A percentile compares a stretch with the other conserved stretches of the same genome.
These are phyloP conservation scores for Leccinum angustisporum DNA, from an alignment of 1,284 basidiomycete genomes.

Conservation along the genomic window DNA sequence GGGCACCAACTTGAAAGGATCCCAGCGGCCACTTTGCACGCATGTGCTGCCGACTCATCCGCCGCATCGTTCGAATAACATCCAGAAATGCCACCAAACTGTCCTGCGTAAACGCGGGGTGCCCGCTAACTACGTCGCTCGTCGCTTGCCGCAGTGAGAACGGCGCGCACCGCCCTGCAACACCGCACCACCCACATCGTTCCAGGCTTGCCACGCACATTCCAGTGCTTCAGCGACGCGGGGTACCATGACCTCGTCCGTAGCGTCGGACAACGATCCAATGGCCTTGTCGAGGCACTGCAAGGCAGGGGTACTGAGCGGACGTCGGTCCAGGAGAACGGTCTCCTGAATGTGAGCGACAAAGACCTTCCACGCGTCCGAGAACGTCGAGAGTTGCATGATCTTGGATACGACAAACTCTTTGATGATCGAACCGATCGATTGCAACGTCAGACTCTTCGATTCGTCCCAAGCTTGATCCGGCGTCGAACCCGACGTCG, in stretches of 20 bases:
- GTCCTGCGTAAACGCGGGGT: slow-evolving; percentile 78
- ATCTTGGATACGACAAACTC: slow-evolving; percentile 78
- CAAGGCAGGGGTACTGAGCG: slow-evolving; percentile 76
- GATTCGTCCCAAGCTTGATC: slow-evolving; percentile 81
- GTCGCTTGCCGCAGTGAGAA: slow-evolving; percentile 15
- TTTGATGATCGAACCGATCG: slow-evolving; percentile 80
- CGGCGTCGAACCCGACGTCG: slow-evolving; percentile 18
- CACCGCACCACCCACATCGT: slow-evolving; percentile 62
- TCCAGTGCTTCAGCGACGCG: slow-evolving; percentile 55
- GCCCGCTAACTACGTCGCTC: slow-evolving; percentile 26
- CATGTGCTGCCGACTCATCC: slow-evolving; percentile 46
- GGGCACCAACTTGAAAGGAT: no score
- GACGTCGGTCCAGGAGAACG: slow-evolving; percentile 66
- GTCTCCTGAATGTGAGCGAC: slow-evolving; percentile 67
- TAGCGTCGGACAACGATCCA: slow-evolving; percentile 46
- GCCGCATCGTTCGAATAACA: slow-evolving; percentile 62
- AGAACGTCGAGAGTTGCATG: slow-evolving; percentile 68
- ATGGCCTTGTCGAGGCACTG: slow-evolving; percentile 81
- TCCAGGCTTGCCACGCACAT: slow-evolving; percentile 71
- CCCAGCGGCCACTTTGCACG: slow-evolving; percentile 62
- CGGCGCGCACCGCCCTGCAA: slow-evolving; percentile 29
- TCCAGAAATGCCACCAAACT: slow-evolving; percentile 81
- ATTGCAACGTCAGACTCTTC: slow-evolving; percentile 82
- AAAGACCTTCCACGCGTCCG: slow-evolving; percentile 70
- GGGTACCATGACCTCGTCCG: slow-evolving; percentile 41